Evolutionary conservation across 768 basidiomycete species (phyloP), one percentile per base, ranked within the genome.

Genomic region (Dacryopinax spathularia): DNA sequence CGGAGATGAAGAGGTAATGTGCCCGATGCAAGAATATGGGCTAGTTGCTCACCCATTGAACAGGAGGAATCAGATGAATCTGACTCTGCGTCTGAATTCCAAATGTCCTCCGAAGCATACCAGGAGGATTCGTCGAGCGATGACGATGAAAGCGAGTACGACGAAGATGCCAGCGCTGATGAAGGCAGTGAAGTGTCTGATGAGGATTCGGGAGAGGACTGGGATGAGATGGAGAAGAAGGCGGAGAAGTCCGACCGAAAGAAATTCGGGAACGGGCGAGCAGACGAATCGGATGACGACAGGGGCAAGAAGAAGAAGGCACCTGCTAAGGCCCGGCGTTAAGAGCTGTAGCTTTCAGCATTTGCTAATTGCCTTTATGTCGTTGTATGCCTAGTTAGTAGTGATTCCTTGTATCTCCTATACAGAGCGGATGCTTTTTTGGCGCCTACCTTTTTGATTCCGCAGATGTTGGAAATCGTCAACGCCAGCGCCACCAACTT

Each of bases 151-250:
- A 85, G 83, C 69, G 84, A 69, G 34, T 82, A 78, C 61, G 77
- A 79, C 68, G 82, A 75, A n/a, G 77, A 81, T 65, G 82, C 77
- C 7, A 81, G 78, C 70, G 78, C 75, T 0, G 80, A 84, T 56
- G 83, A 83, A 59, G 88, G 78, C 34, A 84, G 81, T 68, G 60
- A 48, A 37, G 33, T 64, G 37, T 60, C 20, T 36, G 64, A 70
- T 61, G 68, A 68, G 59, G 62, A 68, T n/a, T 73, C 73, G 81
- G 89, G 92, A 10, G 91, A 94, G 62, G 93, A 95, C 69, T 99
- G 95, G 95, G 94, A 96, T 70, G 91, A 92, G 73, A 78, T 96
- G 34, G 94, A 96, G 75, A 79, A 83, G 44, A 94, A 93, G 73
- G 93, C 93, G 6, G 90, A 90, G 7, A 88, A 88, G 80, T 88